phyloP scores from a whole-genome alignment of 2,329 filamentous ascomycete genomes.

The Xylariaceae sp. region DNA sequence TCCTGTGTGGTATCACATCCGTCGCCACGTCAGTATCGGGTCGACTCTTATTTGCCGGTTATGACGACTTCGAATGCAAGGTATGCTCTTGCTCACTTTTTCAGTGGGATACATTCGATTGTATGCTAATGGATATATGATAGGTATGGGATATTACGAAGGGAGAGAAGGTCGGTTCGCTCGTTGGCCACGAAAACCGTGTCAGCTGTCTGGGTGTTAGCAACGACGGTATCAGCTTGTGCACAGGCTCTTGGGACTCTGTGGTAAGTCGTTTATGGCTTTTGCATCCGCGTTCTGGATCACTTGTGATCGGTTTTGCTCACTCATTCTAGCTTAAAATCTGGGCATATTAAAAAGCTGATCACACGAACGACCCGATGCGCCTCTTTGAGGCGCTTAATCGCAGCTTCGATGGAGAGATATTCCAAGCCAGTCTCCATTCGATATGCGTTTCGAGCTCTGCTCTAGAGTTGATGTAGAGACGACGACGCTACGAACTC shows the following conservation, averaged over 20 bases:
- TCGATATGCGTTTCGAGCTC: constrained; percentile 39
- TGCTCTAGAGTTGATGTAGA: constrained; percentile 37
- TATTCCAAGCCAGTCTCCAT: constrained; percentile 37
- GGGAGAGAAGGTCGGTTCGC: constrained; percentile 92
- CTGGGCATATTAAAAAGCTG: constrained; percentile 64
- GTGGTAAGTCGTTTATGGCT: constrained; percentile 60
- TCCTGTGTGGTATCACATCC: constrained; percentile 95
- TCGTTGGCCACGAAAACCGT: constrained; percentile 96
- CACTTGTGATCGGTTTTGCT: constrained; percentile 38
- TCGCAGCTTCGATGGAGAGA: constrained; percentile 17
- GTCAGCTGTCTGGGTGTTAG: constrained; percentile 98
- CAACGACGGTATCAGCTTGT: constrained; percentile 98
- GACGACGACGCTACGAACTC: constrained; percentile 46
- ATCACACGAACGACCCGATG: constrained; percentile 13
- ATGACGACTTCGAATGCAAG: constrained; percentile 99
- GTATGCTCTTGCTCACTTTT: constrained; percentile 46
- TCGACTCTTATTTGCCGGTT: constrained; percentile 89
- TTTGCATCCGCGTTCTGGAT: neutral
- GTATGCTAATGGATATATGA: constrained; percentile 13
- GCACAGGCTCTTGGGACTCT: constrained; percentile 99
- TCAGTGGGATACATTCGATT: neutral
- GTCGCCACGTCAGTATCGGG: constrained; percentile 97
- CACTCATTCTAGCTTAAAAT: constrained; percentile 65
- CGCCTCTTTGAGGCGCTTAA: constrained; percentile 13
- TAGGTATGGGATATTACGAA: constrained; percentile 97